A percentile compares a stretch with the other conserved stretches of the same genome.
Conservation (phyloP, 108 stramenopile genomes). For the Skeletonema tropicum region DNA sequence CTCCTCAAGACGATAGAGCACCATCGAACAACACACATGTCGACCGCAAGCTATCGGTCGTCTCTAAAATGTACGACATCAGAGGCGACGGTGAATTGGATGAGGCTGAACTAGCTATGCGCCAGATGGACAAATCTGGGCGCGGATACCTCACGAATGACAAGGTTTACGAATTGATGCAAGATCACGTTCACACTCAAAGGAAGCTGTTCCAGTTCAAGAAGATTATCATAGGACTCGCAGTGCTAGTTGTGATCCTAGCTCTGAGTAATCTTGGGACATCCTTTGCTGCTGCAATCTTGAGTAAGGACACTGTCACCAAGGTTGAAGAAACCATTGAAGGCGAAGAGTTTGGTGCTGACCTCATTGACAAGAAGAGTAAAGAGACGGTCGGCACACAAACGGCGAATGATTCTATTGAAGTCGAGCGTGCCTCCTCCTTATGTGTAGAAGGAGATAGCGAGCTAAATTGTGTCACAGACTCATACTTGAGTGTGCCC, state of each 20-base stretch:
- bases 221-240: conserved; percentile 35
- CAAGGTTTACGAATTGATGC: conserved; percentile 53
- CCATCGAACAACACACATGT: not conserved
- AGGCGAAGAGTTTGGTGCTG: not conserved
- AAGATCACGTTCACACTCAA: conserved; percentile 34
- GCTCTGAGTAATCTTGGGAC: conserved; percentile 59
- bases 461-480: conserved; percentile 10
- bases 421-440: conserved; percentile 4
- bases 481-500: conserved; percentile 11
- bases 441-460: not conserved
- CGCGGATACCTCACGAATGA: conserved; percentile 49
- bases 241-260: conserved; percentile 45
- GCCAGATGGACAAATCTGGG: conserved; percentile 50
- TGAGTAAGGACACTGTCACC: conserved; percentile 56
- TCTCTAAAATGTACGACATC: conserved; percentile 56
- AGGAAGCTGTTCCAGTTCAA: conserved; percentile 37
- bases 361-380: conserved; percentile 14
- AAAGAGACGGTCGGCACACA: conserved; percentile 25
- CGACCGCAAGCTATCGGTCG: conserved; percentile 17
- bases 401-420: conserved; percentile 16
- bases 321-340: conserved; percentile 7
- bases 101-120: conserved; percentile 48
- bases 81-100: conserved; percentile 56
- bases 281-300: conserved; percentile 54
- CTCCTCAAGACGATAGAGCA: not conserved